A percentile compares a stretch with the other conserved stretches of the same genome.
Evolutionary conservation across 768 basidiomycete genomes (phyloP).

Genomic region (Amanita molliuscula): DNA sequence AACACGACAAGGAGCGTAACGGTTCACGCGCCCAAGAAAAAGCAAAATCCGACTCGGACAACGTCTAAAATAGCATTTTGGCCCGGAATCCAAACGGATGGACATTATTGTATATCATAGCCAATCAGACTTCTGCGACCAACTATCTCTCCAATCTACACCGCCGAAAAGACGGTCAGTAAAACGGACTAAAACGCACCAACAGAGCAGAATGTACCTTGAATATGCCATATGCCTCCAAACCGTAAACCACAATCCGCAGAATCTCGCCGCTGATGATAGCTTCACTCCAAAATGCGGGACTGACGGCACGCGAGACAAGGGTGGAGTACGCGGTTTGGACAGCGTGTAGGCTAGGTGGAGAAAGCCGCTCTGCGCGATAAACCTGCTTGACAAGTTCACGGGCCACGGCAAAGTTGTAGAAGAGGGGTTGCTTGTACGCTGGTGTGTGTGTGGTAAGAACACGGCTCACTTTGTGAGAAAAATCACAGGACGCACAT

Average conservation of each 20-base stretch:
- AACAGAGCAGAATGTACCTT: conserved; percentile 37
- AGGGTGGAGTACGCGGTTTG: conserved; percentile 52
- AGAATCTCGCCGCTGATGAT: conserved; percentile 55
- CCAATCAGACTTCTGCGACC: conserved; percentile 74
- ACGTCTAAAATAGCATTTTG: neutral
- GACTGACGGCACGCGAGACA: conserved; percentile 48
- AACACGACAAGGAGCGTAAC: too few species aligned
- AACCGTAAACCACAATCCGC: conserved; percentile 59
- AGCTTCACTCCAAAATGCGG: conserved; percentile 51
- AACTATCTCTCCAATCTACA: conserved; percentile 79
- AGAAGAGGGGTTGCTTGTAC: conserved; percentile 67
- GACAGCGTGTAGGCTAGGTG: conserved; percentile 50
- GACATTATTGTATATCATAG: conserved; percentile 49
- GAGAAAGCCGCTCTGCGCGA: conserved; percentile 57
- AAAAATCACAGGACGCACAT: conserved; percentile 16
- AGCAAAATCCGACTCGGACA: neutral
- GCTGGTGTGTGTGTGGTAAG: conserved; percentile 23
- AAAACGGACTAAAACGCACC: neutral
- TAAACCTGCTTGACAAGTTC: conserved; percentile 74
- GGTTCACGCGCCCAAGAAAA: too few species aligned
- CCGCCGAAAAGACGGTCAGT: neutral
- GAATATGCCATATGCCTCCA: conserved; percentile 88
- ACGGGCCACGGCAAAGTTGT: conserved; percentile 69
- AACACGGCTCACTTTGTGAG: neutral
- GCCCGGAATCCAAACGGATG: too few species aligned